Conservation (phyloP, 495 filamentous ascomycete genomes). For the Cercophora samala region DNA sequence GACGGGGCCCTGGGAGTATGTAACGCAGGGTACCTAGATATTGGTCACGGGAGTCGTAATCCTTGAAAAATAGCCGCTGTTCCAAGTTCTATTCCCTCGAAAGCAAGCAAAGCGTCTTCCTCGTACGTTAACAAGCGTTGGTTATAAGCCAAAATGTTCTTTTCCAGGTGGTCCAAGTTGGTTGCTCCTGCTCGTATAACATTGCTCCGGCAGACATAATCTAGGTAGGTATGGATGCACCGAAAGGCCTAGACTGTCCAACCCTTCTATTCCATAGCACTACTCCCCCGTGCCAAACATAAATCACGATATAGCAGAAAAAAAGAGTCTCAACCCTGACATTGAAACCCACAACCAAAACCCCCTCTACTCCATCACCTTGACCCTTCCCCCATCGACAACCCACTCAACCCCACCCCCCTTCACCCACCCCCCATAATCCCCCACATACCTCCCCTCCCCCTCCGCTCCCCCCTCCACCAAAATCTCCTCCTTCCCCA, state of each 20-base stretch:
- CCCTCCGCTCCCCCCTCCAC: background rate
- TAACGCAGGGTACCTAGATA: background rate
- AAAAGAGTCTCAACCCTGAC: no score
- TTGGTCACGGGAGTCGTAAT: no score
- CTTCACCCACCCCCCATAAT: constrained; percentile 5
- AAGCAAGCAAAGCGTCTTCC: background rate
- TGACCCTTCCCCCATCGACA: background rate
- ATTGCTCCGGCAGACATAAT: background rate
- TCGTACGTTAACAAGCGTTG: background rate
- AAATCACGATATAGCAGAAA: no score
- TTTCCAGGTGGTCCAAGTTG: background rate
- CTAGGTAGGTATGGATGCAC: no score
- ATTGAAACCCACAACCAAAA: background rate
- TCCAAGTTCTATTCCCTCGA: no score
- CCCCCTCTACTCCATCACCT: background rate
- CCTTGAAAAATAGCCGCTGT: background rate
- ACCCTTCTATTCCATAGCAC: no score
- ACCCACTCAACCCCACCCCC: background rate
- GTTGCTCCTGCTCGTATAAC: background rate
- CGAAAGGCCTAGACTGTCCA: no score
- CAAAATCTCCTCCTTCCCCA: background rate
- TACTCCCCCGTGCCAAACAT: no score
- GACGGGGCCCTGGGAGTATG: no score
- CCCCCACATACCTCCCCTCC: constrained; percentile 2
- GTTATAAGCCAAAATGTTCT: background rate